These are phyloP conservation scores for Zangia roseola DNA, from an alignment of 768 basidiomycete species.

Conservation along the genomic window DNA sequence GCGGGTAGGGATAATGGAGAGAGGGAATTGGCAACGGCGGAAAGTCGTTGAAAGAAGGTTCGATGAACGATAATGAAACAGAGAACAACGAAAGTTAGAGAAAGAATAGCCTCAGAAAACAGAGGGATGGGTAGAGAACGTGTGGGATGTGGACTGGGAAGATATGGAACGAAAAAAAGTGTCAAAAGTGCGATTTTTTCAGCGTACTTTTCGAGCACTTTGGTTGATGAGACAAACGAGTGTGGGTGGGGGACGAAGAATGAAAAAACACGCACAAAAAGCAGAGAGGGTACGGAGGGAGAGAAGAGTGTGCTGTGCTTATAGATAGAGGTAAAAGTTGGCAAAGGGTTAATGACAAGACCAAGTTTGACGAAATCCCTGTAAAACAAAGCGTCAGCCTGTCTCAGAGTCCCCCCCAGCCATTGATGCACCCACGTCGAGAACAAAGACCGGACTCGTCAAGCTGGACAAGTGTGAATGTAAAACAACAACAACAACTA, in stretches of 20 bases:
- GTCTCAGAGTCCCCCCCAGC: background rate
- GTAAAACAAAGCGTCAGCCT: conserved; percentile 3
- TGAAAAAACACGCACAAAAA: conserved; percentile 44
- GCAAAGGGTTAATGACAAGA: conserved; percentile 35
- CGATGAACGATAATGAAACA: conserved; percentile 43
- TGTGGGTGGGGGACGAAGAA: conserved; percentile 28
- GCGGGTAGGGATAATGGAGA: conserved; percentile 37
- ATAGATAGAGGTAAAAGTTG: conserved; percentile 38
- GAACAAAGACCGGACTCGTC: conserved; percentile 20
- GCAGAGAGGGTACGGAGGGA: conserved; percentile 25
- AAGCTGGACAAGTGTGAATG: conserved; percentile 18
- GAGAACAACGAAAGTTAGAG: conserved; percentile 54
- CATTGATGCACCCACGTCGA: conserved; percentile 23
- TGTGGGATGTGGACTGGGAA: conserved; percentile 35
- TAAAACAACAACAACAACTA: conserved; percentile 18
- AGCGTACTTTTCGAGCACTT: conserved; percentile 28
- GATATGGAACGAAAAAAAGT: conserved; percentile 28
- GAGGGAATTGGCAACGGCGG: conserved; percentile 50
- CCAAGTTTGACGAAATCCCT: conserved; percentile 36
- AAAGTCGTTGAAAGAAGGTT: conserved; percentile 37
- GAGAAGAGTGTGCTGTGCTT: conserved; percentile 38
- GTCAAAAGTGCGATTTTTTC: conserved; percentile 30
- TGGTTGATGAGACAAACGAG: conserved; percentile 29
- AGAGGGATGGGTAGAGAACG: conserved; percentile 44
- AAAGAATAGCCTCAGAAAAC: conserved; percentile 42